Conservation (phyloP, 257 asterid species). For the Fraxinus cuspidata region DNA sequence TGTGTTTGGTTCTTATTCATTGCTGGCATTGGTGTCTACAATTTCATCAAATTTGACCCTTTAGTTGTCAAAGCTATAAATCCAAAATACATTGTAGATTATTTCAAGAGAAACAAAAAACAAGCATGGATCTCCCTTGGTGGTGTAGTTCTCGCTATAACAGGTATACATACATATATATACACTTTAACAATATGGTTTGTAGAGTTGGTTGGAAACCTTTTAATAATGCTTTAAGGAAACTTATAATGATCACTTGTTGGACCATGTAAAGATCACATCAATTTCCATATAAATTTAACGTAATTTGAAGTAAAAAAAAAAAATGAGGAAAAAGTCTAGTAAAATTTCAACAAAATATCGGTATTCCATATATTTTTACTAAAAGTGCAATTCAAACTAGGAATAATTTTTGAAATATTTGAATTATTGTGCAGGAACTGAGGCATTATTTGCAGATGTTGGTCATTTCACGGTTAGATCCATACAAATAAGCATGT, state of each 20-base stretch:
- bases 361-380: too few species aligned
- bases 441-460: constrained; percentile 49
- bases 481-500: constrained; percentile 43
- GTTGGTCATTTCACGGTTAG: constrained; percentile 47
- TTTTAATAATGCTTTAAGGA: too few species aligned
- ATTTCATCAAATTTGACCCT: constrained; percentile 27
- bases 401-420: neutral
- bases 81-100: constrained; percentile 13
- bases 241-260: too few species aligned
- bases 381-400: too few species aligned
- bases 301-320: too few species aligned
- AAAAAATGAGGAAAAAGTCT: too few species aligned
- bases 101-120: constrained; percentile 47
- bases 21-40: constrained; percentile 35
- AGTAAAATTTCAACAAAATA: too few species aligned
- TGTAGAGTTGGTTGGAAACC: too few species aligned
- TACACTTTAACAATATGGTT: neutral
- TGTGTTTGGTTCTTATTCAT: constrained; percentile 36
- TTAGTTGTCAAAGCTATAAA: neutral
- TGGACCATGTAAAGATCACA: too few species aligned
- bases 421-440: constrained; percentile 24
- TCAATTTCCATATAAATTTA: too few species aligned
- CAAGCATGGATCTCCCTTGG: constrained; percentile 38
- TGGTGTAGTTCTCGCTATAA: constrained; percentile 26
- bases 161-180: neutral